A percentile compares a stretch with the other conserved stretches of the same genome.
Evolutionary conservation across 371 early-diverging fungal genomes (phyloP).

Genomic region (Mortierella sp.): DNA sequence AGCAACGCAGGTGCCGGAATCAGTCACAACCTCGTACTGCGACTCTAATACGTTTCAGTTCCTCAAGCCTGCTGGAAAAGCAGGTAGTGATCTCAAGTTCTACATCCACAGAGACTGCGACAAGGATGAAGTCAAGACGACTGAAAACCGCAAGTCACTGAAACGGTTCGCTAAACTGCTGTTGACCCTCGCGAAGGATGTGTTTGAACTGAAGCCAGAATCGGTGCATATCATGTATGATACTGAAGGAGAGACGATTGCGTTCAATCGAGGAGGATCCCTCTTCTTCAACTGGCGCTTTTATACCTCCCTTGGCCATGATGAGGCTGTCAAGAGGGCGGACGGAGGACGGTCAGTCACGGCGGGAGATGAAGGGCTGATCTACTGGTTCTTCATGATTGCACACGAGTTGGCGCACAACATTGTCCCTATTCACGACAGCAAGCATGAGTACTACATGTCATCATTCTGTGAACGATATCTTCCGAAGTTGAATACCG

Average conservation of each 20-base stretch:
- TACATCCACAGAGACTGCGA: constrained; percentile 62
- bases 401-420: constrained; percentile 93
- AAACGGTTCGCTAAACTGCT: constrained; percentile 67
- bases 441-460: constrained; percentile 78
- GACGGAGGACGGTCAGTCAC: constrained; percentile 46
- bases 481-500: constrained; percentile 60
- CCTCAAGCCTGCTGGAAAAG: constrained; percentile 60
- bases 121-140: constrained; percentile 53
- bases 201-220: constrained; percentile 69
- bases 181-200: constrained; percentile 61
- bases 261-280: constrained; percentile 82
- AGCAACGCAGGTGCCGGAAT: constrained; percentile 28
- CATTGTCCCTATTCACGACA: constrained; percentile 66
- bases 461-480: constrained; percentile 81
- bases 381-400: constrained; percentile 90
- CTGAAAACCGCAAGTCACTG: constrained; percentile 59
- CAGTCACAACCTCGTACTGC: constrained; percentile 58
- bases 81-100: constrained; percentile 63
- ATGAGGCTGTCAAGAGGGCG: constrained; percentile 20
- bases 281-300: constrained; percentile 89
- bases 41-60: constrained; percentile 66
- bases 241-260: constrained; percentile 73
- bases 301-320: constrained; percentile 76
- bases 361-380: constrained; percentile 62
- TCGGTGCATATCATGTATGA: constrained; percentile 85